These are phyloP conservation scores for Aaosphaeria arxii DNA, from an alignment of 2,329 filamentous ascomycete genomes.

Conservation along the genomic window DNA sequence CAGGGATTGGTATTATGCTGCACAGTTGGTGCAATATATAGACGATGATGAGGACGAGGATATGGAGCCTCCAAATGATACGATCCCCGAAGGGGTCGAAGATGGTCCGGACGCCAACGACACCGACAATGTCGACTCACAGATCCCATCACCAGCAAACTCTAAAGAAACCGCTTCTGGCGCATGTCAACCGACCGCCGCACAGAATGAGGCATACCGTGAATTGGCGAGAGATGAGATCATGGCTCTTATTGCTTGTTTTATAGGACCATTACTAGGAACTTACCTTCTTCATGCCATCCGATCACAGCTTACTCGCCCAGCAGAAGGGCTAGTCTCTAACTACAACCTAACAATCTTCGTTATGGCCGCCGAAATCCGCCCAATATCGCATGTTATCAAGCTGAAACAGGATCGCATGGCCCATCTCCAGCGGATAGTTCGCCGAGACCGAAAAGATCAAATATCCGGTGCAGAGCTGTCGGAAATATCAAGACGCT, in stretches of 20 bases:
- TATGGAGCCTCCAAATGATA: constrained; percentile 14
- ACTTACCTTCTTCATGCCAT: constrained; percentile 82
- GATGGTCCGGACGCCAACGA: constrained; percentile 19
- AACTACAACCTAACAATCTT: constrained; percentile 94
- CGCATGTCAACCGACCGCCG: constrained; percentile 2
- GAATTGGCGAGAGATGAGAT: constrained; percentile 75
- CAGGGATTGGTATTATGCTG: constrained; percentile 54
- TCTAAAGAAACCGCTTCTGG: too few relatives aligned
- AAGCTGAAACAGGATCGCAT: constrained; percentile 77
- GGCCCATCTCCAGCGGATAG: constrained; percentile 74
- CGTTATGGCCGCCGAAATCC: constrained; percentile 79
- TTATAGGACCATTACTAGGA: constrained; percentile 73
- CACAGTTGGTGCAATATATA: constrained; percentile 37
- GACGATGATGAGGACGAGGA: constrained; percentile 15
- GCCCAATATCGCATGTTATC: constrained; percentile 77
- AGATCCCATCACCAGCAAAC: too few relatives aligned
- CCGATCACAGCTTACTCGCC: constrained; percentile 74
- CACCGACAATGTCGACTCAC: constrained; percentile 3
- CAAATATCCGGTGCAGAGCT: constrained; percentile 12
- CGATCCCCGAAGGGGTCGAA: constrained; percentile 29
- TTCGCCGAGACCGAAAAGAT: constrained; percentile 38
- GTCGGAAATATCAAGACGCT: constrained; percentile 54
- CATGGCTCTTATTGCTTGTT: constrained; percentile 72
- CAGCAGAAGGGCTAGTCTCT: constrained; percentile 82
- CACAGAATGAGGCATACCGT: constrained; percentile 43